These are phyloP conservation scores for Xylariaceae sp. DNA, from an alignment of 2,329 filamentous ascomycete species.

Conservation along the genomic window DNA sequence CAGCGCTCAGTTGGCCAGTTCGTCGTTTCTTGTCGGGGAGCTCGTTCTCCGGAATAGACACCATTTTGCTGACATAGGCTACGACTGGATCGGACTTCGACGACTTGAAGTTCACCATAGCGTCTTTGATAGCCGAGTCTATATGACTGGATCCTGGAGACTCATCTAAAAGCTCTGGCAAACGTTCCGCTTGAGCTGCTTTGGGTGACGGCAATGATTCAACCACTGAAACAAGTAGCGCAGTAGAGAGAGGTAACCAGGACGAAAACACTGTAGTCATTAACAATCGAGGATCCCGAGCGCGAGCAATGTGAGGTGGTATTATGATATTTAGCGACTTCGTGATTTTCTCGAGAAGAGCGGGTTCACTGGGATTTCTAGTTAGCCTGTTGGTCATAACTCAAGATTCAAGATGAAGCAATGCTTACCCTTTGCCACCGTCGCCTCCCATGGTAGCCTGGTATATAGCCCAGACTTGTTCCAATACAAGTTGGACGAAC, in stretches of 20 bases:
- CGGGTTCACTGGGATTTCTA: slow-evolving; percentile 57
- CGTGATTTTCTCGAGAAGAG: slow-evolving; percentile 86
- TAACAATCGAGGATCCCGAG: slow-evolving; percentile 77
- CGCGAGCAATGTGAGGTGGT: slow-evolving; percentile 77
- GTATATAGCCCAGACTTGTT: slow-evolving; percentile 95
- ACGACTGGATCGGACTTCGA: slow-evolving; percentile 72
- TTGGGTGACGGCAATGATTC: slow-evolving; percentile 86
- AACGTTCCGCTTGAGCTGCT: slow-evolving; percentile 70
- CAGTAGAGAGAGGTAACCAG: slow-evolving; percentile 91
- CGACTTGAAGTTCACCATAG: slow-evolving; percentile 77
- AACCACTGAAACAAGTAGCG: slow-evolving; percentile 86
- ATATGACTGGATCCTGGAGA: slow-evolving; percentile 75
- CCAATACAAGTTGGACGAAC: slow-evolving; percentile 94
- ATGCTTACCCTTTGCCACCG: slow-evolving; percentile 69
- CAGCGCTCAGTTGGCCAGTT: slow-evolving; percentile 69
- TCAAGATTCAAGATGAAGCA: not conserved
- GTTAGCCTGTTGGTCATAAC: slow-evolving; percentile 15
- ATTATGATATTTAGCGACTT: slow-evolving; percentile 84
- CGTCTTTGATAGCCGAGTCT: slow-evolving; percentile 64
- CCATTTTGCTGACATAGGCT: slow-evolving; percentile 97
- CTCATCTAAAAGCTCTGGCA: slow-evolving; percentile 73
- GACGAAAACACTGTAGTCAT: slow-evolving; percentile 81
- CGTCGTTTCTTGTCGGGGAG: slow-evolving; percentile 79
- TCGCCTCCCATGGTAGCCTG: slow-evolving; percentile 81
- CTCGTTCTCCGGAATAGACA: slow-evolving; percentile 89